A percentile compares a stretch with the other conserved stretches of the same genome.
These are phyloP conservation scores for Paecilomyces formosus DNA, from an alignment of 2,329 filamentous ascomycete species.

Conservation along the genomic window DNA sequence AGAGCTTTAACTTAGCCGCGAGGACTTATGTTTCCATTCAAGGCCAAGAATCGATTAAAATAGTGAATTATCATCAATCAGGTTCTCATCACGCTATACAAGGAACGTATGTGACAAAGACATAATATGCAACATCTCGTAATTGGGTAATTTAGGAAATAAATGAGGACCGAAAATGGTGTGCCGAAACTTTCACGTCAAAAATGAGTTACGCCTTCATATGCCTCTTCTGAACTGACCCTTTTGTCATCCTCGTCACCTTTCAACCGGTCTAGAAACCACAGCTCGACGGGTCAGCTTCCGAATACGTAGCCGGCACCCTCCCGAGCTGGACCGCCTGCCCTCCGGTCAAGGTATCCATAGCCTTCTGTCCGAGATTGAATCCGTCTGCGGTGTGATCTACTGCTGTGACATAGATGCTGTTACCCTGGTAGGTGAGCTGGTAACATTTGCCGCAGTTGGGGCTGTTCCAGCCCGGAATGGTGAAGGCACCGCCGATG, in stretches of 20 bases:
- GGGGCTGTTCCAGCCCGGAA: slow-evolving; percentile 39
- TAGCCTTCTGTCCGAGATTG: slow-evolving; percentile 42
- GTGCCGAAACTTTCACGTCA: not conserved
- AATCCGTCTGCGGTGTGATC: slow-evolving; percentile 41
- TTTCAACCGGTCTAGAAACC: not conserved
- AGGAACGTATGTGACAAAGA: not conserved
- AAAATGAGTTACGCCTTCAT: not conserved
- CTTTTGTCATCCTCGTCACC: not conserved
- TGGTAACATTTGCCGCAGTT: slow-evolving; percentile 49
- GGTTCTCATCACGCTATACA: not conserved
- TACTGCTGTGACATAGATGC: slow-evolving; percentile 43
- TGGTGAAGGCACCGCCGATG: slow-evolving; percentile 43
- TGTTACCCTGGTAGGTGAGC: slow-evolving; percentile 38
- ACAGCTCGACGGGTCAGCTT: slow-evolving; percentile 10
- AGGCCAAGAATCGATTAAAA: no score
- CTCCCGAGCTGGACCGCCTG: slow-evolving; percentile 38
- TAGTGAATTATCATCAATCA: not conserved
- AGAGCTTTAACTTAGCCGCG: not conserved
- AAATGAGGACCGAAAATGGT: no score
- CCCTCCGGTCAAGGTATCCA: slow-evolving; percentile 43
- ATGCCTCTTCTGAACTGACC: not conserved
- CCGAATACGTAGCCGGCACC: slow-evolving; percentile 24
- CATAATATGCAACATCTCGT: not conserved
- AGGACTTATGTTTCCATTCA: not conserved
- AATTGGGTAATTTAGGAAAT: not conserved